Evolutionary conservation across 768 basidiomycete species (phyloP).

Genomic region (Leccinum disarticulatum): DNA sequence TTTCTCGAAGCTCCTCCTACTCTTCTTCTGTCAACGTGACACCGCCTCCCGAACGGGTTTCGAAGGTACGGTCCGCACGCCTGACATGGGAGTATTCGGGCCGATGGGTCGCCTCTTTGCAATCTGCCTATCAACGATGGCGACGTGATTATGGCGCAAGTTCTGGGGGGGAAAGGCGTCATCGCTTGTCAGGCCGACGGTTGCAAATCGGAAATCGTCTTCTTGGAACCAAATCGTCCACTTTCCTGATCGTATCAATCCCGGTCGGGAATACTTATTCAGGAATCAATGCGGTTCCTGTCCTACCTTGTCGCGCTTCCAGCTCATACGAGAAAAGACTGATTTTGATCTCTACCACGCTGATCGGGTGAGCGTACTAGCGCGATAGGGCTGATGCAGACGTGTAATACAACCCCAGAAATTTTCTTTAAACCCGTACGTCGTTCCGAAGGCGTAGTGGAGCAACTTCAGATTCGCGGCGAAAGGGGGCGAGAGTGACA

Average conservation of each 20-base stretch:
- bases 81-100: too few species aligned
- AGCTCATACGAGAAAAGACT: slow-evolving; percentile 58
- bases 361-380: slow-evolving; percentile 40
- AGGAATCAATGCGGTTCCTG: background rate
- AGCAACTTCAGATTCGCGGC: too few species aligned
- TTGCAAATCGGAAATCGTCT: slow-evolving; percentile 26
- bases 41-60: too few species aligned
- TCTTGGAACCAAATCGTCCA: slow-evolving; percentile 40
- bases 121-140: slow-evolving; percentile 41
- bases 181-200: background rate
- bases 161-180: slow-evolving; percentile 24
- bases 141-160: slow-evolving; percentile 43
- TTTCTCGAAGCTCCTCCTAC: slow-evolving; percentile 14
- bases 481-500: too few species aligned
- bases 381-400: too few species aligned
- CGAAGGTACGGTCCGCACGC: slow-evolving; percentile 23
- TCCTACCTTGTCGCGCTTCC: slow-evolving; percentile 43
- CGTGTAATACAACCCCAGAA: too few species aligned
- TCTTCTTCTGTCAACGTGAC: slow-evolving; percentile 33
- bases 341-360: slow-evolving; percentile 63
- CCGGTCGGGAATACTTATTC: background rate
- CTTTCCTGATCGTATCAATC: slow-evolving; percentile 2
- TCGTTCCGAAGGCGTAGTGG: too few species aligned
- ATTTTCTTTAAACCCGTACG: too few species aligned
- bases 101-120: slow-evolving; percentile 28